Percentiles rank a stretch among this genome's conserved stretches.
These are phyloP conservation scores for Stachybotrys echinatus DNA, from an alignment of 2,329 filamentous ascomycete species.

Conservation along the genomic window DNA sequence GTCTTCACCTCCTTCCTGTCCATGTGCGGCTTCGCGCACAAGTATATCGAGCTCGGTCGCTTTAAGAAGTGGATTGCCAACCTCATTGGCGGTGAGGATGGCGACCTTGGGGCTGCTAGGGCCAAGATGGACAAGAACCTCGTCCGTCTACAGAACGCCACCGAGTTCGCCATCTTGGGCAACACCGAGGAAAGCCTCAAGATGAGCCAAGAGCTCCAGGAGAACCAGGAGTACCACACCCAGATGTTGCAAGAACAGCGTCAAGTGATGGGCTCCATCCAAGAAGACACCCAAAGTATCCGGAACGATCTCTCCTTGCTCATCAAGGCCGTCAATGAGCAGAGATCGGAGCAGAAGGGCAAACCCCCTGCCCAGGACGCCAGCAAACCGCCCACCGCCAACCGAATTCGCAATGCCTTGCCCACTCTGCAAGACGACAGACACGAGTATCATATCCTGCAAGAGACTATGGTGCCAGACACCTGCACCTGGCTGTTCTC, in stretches of 20 bases:
- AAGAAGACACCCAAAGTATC: conserved; percentile 19
- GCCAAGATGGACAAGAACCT: conserved; percentile 20
- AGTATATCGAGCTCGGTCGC: conserved; percentile 25
- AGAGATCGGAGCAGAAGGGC: conserved; percentile 12
- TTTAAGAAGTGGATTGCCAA: conserved; percentile 27
- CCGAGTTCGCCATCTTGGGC: conserved; percentile 24
- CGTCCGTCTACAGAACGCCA: conserved; percentile 21
- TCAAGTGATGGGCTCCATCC: conserved; percentile 18
- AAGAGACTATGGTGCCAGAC: conserved; percentile 20
- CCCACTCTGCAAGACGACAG: conserved; percentile 12
- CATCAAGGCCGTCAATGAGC: conserved; percentile 15
- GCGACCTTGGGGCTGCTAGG: conserved; percentile 21
- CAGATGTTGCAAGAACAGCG: conserved; percentile 19
- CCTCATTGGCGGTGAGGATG: conserved; percentile 22
- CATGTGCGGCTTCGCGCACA: conserved; percentile 26
- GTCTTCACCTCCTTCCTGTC: conserved; percentile 27
- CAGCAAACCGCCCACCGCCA: conserved; percentile 16
- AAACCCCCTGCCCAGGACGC: conserved; percentile 11
- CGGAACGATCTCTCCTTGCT: conserved; percentile 19
- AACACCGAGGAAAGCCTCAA: conserved; percentile 24
- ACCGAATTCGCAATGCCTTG: conserved; percentile 16
- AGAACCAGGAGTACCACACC: conserved; percentile 17
- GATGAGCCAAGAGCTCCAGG: conserved; percentile 17
- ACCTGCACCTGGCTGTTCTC: conserved; percentile 24
- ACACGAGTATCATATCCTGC: conserved; percentile 18